Conservation (phyloP, 2,329 filamentous ascomycete species). For the Trichoderma atrobrunneum region DNA sequence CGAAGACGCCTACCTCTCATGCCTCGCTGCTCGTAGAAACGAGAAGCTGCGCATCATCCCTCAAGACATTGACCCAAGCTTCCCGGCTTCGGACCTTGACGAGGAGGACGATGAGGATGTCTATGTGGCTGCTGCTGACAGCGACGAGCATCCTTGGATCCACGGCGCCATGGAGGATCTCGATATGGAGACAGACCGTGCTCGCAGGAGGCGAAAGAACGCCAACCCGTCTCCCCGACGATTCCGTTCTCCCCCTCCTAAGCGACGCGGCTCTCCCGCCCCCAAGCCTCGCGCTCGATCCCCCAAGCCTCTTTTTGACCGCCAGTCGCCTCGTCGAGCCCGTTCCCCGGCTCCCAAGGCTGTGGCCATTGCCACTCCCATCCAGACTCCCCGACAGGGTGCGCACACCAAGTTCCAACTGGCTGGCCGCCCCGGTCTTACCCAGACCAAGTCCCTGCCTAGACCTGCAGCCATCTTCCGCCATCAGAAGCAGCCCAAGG, state of each 20-base stretch:
- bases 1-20: constrained; percentile 90
- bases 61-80: constrained; percentile 97
- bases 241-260: constrained; percentile 45
- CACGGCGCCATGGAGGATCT: constrained; percentile 70
- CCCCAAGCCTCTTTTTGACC: constrained; percentile 55
- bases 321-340: constrained; percentile 67
- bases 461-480: constrained; percentile 71
- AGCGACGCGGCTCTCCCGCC: constrained; percentile 34
- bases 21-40: constrained; percentile 74
- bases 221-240: constrained; percentile 43
- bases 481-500: constrained; percentile 45
- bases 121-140: constrained; percentile 60
- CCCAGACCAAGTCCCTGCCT: constrained; percentile 82
- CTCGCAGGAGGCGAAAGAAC: constrained; percentile 50
- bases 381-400: constrained; percentile 40
- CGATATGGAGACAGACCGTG: constrained; percentile 54
- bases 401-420: constrained; percentile 39
- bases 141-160: constrained; percentile 67
- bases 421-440: constrained; percentile 61
- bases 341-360: constrained; percentile 66
- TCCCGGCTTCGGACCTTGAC: constrained; percentile 90
- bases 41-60: constrained; percentile 80
- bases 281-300: constrained; percentile 50
- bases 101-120: constrained; percentile 74
- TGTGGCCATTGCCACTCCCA: constrained; percentile 34